Evolutionary conservation across 1,139 yeast genomes (phyloP), one percentile per base, ranked within the genome.

Genomic region (Hemisphaericaspora xylanilytica): DNA sequence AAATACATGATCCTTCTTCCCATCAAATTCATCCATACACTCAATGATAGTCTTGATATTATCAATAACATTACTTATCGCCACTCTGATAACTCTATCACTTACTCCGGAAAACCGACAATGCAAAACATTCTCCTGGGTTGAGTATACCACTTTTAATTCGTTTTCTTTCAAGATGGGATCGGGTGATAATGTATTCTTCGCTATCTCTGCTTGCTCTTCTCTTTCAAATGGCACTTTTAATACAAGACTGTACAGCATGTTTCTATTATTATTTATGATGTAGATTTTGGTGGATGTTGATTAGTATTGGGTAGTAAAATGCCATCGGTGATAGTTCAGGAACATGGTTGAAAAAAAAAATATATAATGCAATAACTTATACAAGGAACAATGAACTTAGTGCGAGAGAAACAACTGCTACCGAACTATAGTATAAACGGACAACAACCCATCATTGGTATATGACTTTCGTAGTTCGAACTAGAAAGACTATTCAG

Each of bases 11-110:
- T 43, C 47, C 21, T 54, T 57, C 41, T 64, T 52, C 6, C 67
- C 70, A 43, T 75, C 81, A 55, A 81, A 75, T 51, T 75, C 82
- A 37, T 81, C 87, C 48, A 83, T 61, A 47, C 87, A 80, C 58
- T 84, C 90, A 8, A 82, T 65, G 1, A 81, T 71, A 2, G 86
- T 78, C 48, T 79, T 79, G 33, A 83, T 56, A 46, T 75, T 79
- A 52, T 84, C 90, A 43, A 84, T 67, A 26, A 81, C 71, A 48
- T 79, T 80, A 56, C 83, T 81, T 21, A 80, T 82, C 3, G 88
- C 85, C 7, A 83, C 90, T 47, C 92, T 62, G 32, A 84, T 68
- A 3, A 79, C 80, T 40, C 89, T 59, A 49, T 81, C 86, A 36
- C 83, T 75, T 2, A 67, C 65, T 0, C 85, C 90, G 4, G 61